Evolutionary conservation across 1,284 basidiomycete genomes (phyloP).

Genomic region (Rhodotorula mucilaginosa): DNA sequence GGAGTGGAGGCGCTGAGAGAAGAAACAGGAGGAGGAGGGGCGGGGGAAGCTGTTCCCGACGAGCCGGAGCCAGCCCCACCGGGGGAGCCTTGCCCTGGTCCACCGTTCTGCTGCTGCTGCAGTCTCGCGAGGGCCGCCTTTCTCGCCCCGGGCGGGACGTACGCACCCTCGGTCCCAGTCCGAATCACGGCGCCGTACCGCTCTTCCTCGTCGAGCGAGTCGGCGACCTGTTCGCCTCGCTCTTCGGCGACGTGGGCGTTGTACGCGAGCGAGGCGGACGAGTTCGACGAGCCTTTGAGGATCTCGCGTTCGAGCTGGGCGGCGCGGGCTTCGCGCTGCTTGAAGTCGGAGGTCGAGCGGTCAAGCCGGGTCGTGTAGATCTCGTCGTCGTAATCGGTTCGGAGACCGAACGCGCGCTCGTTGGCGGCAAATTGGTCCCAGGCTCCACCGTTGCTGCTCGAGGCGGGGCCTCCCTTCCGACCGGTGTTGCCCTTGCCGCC

Average conservation of each 20-base stretch:
- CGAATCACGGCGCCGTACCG: conserved; percentile 93
- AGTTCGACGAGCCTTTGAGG: conserved; percentile 53
- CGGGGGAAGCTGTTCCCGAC: conserved; percentile 1
- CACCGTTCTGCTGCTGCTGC: conserved; percentile 23
- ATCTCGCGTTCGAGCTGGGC: conserved; percentile 89
- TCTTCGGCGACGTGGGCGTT: conserved; percentile 92
- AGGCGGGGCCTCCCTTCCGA: conserved; percentile 41
- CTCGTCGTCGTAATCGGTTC: conserved; percentile 88
- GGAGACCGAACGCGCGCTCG: conserved; percentile 88
- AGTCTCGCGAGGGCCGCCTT: conserved; percentile 50
- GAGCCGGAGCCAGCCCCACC: not conserved
- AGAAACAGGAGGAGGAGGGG: conserved; percentile 3
- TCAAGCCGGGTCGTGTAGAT: conserved; percentile 94
- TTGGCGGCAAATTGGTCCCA: conserved; percentile 99
- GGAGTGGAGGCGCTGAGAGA: conserved; percentile 3
- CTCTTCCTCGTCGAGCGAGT: conserved; percentile 85
- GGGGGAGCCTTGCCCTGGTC: not conserved
- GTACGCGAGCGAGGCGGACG: conserved; percentile 46
- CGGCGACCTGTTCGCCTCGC: conserved; percentile 66
- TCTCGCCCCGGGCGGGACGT: conserved; percentile 83
- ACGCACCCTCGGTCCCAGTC: conserved; percentile 67
- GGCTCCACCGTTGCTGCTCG: conserved; percentile 38
- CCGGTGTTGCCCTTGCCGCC: not conserved
- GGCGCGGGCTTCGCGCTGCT: conserved; percentile 83
- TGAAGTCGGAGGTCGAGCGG: conserved; percentile 76